Conservation (phyloP, 345 rosid species). For the Moringa oleifera region DNA sequence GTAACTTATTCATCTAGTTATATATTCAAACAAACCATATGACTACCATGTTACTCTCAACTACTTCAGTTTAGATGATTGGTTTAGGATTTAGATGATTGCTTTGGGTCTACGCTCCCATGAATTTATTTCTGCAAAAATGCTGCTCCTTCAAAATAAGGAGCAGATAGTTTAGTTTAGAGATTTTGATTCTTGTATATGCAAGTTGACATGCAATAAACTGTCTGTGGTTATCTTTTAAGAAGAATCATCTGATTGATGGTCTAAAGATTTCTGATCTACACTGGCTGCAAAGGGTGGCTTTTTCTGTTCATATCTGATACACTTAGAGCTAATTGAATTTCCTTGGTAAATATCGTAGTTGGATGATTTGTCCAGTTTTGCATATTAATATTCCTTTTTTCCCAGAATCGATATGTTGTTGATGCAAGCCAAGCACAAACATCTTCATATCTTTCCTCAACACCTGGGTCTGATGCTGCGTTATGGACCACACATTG, state of each 20-base stretch:
- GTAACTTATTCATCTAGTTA: no score
- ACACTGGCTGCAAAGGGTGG: conserved; percentile 14
- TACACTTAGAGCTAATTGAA: conserved; percentile 3
- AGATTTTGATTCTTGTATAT: no score
- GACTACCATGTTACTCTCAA: no score
- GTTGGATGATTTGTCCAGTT: background rate
- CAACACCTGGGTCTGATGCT: conserved; percentile 35
- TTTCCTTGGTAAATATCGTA: conserved; percentile 1
- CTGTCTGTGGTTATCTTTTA: background rate
- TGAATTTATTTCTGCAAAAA: no score
- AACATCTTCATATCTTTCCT: conserved; percentile 40
- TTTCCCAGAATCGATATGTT: conserved; percentile 47
- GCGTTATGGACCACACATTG: conserved; percentile 51
- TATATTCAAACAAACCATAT: no score
- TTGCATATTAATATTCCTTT: conserved; percentile 6
- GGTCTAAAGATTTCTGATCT: background rate
- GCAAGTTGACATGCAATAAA: no score
- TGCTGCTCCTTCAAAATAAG: no score
- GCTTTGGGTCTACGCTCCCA: no score
- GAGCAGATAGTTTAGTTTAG: no score
- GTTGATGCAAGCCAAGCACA: conserved; percentile 65
- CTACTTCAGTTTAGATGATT: no score
- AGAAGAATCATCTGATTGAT: background rate
- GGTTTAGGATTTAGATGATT: no score
- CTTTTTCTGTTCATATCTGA: conserved; percentile 1